Conservation (phyloP, 352 stramenopile genomes). For the Pythium periplocum region DNA sequence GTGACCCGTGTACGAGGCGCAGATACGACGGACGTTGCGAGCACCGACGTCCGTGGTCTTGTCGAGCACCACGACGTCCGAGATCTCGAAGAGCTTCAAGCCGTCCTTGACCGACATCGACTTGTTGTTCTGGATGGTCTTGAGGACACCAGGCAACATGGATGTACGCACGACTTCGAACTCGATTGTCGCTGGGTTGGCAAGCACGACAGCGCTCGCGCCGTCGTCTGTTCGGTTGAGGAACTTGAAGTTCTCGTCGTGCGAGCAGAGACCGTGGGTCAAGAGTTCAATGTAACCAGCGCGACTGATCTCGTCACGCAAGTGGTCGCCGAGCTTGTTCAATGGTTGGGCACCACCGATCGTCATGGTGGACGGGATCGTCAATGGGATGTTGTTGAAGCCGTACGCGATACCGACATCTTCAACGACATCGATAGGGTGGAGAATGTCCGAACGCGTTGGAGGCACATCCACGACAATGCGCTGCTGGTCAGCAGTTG, state of each 20-base stretch:
- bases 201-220: conserved; percentile 90
- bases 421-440: conserved; percentile 98
- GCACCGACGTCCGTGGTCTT: conserved; percentile 90
- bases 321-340: conserved; percentile 97
- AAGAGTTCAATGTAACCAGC: conserved; percentile 98
- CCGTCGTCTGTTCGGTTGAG: conserved; percentile 83
- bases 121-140: conserved; percentile 99
- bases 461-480: conserved; percentile 94
- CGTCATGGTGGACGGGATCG: conserved; percentile 93
- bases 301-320: conserved; percentile 97
- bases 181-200: conserved; percentile 99
- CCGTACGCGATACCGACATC: conserved; percentile 99
- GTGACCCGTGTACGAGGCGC: conserved; percentile 94
- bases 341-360: conserved; percentile 95
- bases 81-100: conserved; percentile 99
- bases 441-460: conserved; percentile 97
- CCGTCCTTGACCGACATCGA: conserved; percentile 94
- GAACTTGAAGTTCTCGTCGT: conserved; percentile 97
- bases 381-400: conserved; percentile 99
- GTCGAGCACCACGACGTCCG: conserved; percentile 97
- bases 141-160: conserved; percentile 97
- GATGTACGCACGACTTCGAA: conserved; percentile 99
- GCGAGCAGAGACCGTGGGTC: conserved; percentile 96
- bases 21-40: conserved; percentile 94
- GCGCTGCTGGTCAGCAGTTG: conserved; percentile 46